Percentiles rank a stretch among this genome's conserved stretches.
Conservation (phyloP, 495 filamentous ascomycete genomes). For the Neurospora sp. region DNA sequence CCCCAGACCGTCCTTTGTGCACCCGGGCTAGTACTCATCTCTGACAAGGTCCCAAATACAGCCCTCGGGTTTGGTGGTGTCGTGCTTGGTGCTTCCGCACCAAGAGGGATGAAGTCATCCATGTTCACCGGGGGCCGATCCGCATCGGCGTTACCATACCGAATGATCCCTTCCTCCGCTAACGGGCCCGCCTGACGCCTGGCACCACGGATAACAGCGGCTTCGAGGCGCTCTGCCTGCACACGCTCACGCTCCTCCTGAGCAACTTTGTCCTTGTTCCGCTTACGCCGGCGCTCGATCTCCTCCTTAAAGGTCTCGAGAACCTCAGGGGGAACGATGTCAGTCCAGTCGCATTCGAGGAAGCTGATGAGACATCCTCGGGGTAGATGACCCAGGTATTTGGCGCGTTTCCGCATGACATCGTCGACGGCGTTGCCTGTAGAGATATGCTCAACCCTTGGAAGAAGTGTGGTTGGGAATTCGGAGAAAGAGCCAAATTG, state of each 20-base stretch:
- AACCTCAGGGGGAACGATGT: slow-evolving; percentile 67
- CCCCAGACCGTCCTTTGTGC: slow-evolving; percentile 80
- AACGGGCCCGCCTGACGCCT: slow-evolving; percentile 30
- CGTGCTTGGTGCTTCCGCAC: slow-evolving; percentile 26
- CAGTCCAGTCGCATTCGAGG: slow-evolving; percentile 95
- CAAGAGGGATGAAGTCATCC: slow-evolving; percentile 60
- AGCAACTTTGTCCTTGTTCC: slow-evolving; percentile 76
- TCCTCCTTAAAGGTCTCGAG: slow-evolving; percentile 64
- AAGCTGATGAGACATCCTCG: slow-evolving; percentile 90
- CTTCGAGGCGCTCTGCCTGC: slow-evolving; percentile 77
- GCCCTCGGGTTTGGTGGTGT: slow-evolving; percentile 28
- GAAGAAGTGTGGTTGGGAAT: slow-evolving; percentile 85
- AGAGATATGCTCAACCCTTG: slow-evolving; percentile 83
- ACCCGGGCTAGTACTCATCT: slow-evolving; percentile 67
- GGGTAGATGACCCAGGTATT: slow-evolving; percentile 86
- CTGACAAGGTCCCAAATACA: slow-evolving; percentile 33
- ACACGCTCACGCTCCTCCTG: slow-evolving; percentile 86
- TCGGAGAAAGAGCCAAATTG: slow-evolving; percentile 74
- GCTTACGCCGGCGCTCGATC: slow-evolving; percentile 66
- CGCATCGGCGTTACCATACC: slow-evolving; percentile 13
- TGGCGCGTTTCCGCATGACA: slow-evolving; percentile 72
- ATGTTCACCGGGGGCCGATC: slow-evolving; percentile 27
- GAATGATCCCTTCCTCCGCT: slow-evolving; percentile 26
- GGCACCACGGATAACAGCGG: slow-evolving; percentile 30
- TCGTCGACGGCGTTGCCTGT: slow-evolving; percentile 89